Evolutionary conservation across 345 rosid genomes (phyloP).

Genomic region (Citrus unshiu): DNA sequence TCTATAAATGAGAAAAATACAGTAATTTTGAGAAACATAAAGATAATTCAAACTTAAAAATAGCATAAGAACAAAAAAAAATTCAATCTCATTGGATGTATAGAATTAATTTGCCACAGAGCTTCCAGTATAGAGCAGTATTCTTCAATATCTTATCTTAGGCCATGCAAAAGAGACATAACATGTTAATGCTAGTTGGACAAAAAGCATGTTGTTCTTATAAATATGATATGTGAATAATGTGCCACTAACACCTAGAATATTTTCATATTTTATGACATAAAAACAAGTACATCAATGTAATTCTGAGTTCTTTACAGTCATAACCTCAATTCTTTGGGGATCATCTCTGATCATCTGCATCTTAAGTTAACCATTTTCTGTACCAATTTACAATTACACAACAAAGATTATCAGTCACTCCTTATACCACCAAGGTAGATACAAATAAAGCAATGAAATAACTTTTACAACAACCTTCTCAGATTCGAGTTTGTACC

Average conservation of each 20-base stretch:
- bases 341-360: slow-evolving; percentile 37
- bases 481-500: slow-evolving; percentile 8
- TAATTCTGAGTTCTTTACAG: slow-evolving; percentile 38
- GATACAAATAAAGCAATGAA: neutral
- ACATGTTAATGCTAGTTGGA: neutral
- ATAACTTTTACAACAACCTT: slow-evolving; percentile 15
- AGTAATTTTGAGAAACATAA: too few relatives aligned
- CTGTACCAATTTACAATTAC: neutral
- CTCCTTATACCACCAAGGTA: neutral
- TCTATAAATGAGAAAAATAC: too few relatives aligned
- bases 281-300: too few relatives aligned
- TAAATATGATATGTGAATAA: neutral
- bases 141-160: neutral
- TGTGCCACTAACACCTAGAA: too few relatives aligned
- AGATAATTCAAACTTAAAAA: too few relatives aligned
- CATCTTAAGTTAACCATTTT: slow-evolving; percentile 20
- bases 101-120: too few relatives aligned
- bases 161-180: neutral
- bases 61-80: too few relatives aligned
- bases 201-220: neutral
- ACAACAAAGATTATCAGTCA: neutral
- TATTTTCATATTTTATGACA: too few relatives aligned
- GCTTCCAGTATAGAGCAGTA: neutral
- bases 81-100: too few relatives aligned
- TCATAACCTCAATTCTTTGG: slow-evolving; percentile 53